phyloP scores from a whole-genome alignment of 1,139 yeast species.

The Hyphopichia burtonii region DNA sequence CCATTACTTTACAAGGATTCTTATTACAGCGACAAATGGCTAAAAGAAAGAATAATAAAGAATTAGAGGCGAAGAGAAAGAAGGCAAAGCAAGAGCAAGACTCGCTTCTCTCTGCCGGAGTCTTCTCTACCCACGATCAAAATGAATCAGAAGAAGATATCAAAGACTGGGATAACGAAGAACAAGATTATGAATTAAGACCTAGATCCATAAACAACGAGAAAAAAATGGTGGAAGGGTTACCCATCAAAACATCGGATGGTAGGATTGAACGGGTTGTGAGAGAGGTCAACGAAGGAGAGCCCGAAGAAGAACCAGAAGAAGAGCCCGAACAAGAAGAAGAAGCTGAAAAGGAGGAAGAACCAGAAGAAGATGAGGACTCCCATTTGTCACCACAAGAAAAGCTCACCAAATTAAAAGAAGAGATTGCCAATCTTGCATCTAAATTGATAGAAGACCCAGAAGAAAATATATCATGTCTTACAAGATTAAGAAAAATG shows the following conservation, averaged over 20 bases:
- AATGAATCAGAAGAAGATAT: constrained; percentile 11
- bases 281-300: constrained; percentile 28
- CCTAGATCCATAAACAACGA: constrained; percentile 47
- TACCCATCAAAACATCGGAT: constrained; percentile 75
- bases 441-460: constrained; percentile 83
- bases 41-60: constrained; percentile 43
- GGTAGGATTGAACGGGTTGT: constrained; percentile 70
- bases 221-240: constrained; percentile 58
- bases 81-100: constrained; percentile 52
- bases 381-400: constrained; percentile 57
- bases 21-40: constrained; percentile 36
- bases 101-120: constrained; percentile 42
- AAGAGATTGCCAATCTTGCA: constrained; percentile 80
- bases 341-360: constrained; percentile 17
- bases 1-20: too few relatives aligned
- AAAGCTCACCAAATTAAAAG: constrained; percentile 62
- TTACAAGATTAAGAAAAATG: constrained; percentile 73
- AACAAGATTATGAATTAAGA: constrained; percentile 64
- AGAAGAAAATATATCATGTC: constrained; percentile 70
- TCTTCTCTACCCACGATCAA: constrained; percentile 23
- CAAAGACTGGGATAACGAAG: constrained; percentile 42
- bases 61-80: constrained; percentile 46
- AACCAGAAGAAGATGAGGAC: constrained; percentile 39
- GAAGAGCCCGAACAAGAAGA: constrained; percentile 18
- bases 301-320: constrained; percentile 17